Evolutionary conservation across 495 filamentous ascomycete genomes (phyloP).

Genomic region (Aspergillus bridgeri): DNA sequence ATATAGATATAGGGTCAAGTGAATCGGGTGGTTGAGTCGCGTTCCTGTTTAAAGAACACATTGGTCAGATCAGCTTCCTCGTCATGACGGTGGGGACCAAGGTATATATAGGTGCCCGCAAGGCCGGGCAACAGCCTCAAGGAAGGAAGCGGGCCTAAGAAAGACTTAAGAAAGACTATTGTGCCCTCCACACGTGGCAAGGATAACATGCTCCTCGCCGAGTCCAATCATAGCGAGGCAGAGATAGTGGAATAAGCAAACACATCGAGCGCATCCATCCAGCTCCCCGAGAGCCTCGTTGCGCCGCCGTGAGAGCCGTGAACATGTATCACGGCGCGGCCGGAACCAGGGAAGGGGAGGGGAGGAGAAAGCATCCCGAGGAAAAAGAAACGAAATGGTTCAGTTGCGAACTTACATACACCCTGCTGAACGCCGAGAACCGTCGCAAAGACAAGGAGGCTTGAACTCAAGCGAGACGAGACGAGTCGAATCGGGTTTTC

Average conservation of each 20-base stretch:
- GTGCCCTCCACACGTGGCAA: too few species aligned
- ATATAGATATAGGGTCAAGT: background rate
- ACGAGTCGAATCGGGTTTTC: background rate
- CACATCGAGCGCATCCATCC: too few species aligned
- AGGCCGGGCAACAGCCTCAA: background rate
- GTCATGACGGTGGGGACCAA: background rate
- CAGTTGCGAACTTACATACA: constrained; percentile 7
- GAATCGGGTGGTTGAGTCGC: background rate
- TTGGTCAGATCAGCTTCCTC: background rate
- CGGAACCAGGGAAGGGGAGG: background rate
- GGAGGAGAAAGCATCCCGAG: background rate
- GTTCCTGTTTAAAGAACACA: background rate
- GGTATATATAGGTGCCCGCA: background rate
- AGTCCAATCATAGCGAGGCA: too few species aligned
- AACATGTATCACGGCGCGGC: background rate
- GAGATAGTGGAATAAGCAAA: background rate
- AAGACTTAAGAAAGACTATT: too few species aligned
- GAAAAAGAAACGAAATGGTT: background rate
- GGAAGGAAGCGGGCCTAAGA: too few species aligned
- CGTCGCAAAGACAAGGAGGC: constrained; percentile 7
- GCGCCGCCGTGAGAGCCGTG: too few species aligned
- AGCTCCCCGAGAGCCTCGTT: too few species aligned
- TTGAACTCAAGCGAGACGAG: constrained; percentile 4
- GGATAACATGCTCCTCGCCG: too few species aligned
- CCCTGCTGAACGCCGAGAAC: background rate